Evolutionary conservation across 345 rosid genomes (phyloP).

Genomic region (Hirschfeldia incana): DNA sequence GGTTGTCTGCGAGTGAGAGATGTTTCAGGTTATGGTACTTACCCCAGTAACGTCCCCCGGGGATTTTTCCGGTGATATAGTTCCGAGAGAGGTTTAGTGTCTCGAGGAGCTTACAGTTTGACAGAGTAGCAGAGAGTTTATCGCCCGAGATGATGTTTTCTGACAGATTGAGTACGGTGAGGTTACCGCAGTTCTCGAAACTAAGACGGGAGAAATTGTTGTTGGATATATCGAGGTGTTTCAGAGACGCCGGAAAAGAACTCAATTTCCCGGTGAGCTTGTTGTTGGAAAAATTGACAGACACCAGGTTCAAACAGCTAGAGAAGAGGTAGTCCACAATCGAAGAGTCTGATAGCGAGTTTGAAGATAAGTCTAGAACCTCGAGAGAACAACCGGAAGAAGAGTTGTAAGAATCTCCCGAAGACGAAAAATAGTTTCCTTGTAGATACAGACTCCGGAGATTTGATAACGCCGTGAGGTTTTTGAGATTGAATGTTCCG

Average conservation of each 20-base stretch:
- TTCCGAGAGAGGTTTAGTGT: slow-evolving; percentile 63
- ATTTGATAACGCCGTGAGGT: slow-evolving; percentile 48
- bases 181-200: no score
- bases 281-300: slow-evolving; percentile 12
- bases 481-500: slow-evolving; percentile 54
- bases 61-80: slow-evolving; percentile 52
- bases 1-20: slow-evolving; percentile 61
- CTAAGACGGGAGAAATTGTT: no score
- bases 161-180: no score
- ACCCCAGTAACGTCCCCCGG: slow-evolving; percentile 51
- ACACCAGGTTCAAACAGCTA: no score
- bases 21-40: slow-evolving; percentile 50
- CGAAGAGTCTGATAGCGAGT: no score
- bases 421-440: no score
- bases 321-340: no score
- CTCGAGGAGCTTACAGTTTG: slow-evolving; percentile 60
- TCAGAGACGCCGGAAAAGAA: slow-evolving; percentile 34
- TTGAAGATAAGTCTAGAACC: slow-evolving; percentile 28
- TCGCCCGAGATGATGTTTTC: no score
- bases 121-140: neutral
- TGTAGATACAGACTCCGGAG: slow-evolving; percentile 10
- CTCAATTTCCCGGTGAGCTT: slow-evolving; percentile 45
- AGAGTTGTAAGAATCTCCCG: no score
- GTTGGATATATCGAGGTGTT: no score
- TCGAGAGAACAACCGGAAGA: slow-evolving; percentile 63